Conservation (phyloP, 2,329 filamentous ascomycete species). For the Pestalotiopsis sp. region DNA sequence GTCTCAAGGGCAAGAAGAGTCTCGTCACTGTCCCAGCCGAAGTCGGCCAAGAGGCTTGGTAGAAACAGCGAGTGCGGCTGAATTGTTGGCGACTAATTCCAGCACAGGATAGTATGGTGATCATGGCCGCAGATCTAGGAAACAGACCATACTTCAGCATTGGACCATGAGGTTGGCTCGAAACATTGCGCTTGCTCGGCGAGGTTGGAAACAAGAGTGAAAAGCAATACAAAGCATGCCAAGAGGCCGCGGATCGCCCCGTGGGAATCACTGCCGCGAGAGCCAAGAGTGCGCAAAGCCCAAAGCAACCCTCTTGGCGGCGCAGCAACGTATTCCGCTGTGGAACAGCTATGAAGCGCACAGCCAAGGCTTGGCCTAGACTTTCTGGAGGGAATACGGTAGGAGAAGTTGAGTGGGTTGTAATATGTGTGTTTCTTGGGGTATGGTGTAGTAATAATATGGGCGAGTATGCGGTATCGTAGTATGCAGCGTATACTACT, state of each 20-base stretch:
- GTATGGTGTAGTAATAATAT: not conserved
- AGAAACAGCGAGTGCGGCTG: not conserved
- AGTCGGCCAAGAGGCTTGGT: slow-evolving; percentile 7
- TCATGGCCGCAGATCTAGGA: not conserved
- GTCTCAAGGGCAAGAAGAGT: slow-evolving; percentile 5
- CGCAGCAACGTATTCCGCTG: not conserved
- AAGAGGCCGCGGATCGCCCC: slow-evolving; percentile 7
- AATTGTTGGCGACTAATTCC: not conserved
- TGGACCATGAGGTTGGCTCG: not conserved
- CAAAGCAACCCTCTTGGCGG: slow-evolving; percentile 2
- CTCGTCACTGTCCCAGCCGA: slow-evolving; percentile 1
- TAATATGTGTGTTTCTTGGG: not conserved
- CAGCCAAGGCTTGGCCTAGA: not conserved
- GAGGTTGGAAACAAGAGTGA: not conserved
- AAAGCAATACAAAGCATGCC: slow-evolving; percentile 4
- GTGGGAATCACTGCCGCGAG: not conserved
- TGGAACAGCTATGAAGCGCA: not conserved
- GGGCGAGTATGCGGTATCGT: not conserved
- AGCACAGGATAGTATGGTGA: not conserved
- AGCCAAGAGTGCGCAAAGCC: slow-evolving; percentile 1
- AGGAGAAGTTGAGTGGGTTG: not conserved
- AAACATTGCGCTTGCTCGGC: not conserved
- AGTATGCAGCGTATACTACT: not conserved
- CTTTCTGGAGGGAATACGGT: not conserved
- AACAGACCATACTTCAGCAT: not conserved